These are phyloP conservation scores for Avena eriantha DNA, from an alignment of 176 grass and related monocot genomes.

Conservation along the genomic window DNA sequence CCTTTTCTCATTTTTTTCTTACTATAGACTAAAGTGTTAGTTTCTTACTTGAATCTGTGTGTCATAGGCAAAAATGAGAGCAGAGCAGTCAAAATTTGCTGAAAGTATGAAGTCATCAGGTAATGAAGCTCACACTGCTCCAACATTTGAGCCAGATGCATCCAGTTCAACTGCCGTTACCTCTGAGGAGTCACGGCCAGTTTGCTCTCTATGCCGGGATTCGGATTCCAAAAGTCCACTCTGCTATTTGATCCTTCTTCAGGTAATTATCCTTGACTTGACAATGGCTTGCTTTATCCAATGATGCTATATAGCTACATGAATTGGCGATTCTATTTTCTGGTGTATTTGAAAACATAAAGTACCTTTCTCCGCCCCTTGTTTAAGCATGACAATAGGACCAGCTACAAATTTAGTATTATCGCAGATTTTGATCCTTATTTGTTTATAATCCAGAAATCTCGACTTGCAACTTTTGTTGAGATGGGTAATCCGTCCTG, in stretches of 20 bases:
- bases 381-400: background rate
- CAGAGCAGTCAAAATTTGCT: slow-evolving; percentile 90
- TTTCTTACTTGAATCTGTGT: slow-evolving; percentile 32
- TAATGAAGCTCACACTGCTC: slow-evolving; percentile 48
- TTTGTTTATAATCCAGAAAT: slow-evolving; percentile 73
- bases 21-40: slow-evolving; percentile 8
- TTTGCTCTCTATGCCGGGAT: slow-evolving; percentile 92
- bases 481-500: slow-evolving; percentile 88
- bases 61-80: slow-evolving; percentile 92
- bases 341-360: slow-evolving; percentile 36
- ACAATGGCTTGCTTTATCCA: slow-evolving; percentile 35
- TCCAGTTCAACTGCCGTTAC: slow-evolving; percentile 50
- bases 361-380: slow-evolving; percentile 15
- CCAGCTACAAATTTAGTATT: slow-evolving; percentile 15
- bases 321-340: slow-evolving; percentile 14
- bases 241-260: slow-evolving; percentile 97
- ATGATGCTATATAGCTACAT: slow-evolving; percentile 42
- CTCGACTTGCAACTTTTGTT: slow-evolving; percentile 85
- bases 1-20: slow-evolving; percentile 15
- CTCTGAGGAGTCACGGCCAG: slow-evolving; percentile 62
- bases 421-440: slow-evolving; percentile 41
- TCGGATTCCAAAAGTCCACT: slow-evolving; percentile 89
- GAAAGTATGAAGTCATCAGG: slow-evolving; percentile 68
- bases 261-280: slow-evolving; percentile 62
- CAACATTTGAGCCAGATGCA: slow-evolving; percentile 62